Base-by-base conservation (phyloP, 352 stramenopile genomes). In the Labyrinthula sp. region DNA sequence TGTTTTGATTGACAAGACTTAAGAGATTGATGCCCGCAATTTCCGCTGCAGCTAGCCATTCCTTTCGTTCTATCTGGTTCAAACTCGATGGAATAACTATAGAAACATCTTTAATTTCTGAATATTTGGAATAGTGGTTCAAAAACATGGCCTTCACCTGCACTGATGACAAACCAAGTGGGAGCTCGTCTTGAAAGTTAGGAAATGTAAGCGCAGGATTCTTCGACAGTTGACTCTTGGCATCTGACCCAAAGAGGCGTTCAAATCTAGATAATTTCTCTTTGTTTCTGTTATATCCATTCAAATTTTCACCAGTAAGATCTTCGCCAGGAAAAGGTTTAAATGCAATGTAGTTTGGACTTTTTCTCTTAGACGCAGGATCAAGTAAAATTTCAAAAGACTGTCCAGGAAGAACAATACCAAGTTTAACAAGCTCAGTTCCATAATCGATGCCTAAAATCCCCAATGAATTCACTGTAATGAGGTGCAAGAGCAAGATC, bases 341-440 rank as follows among this genome's bases (percentile, higher is more conserved):
- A 47, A 91, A 91, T 17, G 71, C 71, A 29, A 91, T 71, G 43
- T 79, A 74, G 47, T 84, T 83, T 60, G 93, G 82, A 15, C 85
- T 96, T 66, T 95, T 95, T 38, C 89, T 77, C 67, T 96, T 96
- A 48, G 79, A 92, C 58, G 93, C 79, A 36, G 90, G 65, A 62
- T 97, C 95, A 17, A 82, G 94, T 1, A 96, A 84, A 67, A 95
- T 95, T 64, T 64, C 48, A 52, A 64, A 63, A n/a, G 83, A 81
- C 40, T 75, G 84, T 36, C 85, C 82, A 36, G 82, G 80, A 62
- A 92, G 66, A 22, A 89, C 75, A 22, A 85, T 61, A 12, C 63
- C 68, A 20, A 89, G 69, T 57, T 89, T 89, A 68, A 89, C 83
- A 63, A 78, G 84, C 50, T 94, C 72, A 46, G 73, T 82, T 52